Evolutionary conservation across 345 rosid species (phyloP).

Genomic region (Brassica incana): DNA sequence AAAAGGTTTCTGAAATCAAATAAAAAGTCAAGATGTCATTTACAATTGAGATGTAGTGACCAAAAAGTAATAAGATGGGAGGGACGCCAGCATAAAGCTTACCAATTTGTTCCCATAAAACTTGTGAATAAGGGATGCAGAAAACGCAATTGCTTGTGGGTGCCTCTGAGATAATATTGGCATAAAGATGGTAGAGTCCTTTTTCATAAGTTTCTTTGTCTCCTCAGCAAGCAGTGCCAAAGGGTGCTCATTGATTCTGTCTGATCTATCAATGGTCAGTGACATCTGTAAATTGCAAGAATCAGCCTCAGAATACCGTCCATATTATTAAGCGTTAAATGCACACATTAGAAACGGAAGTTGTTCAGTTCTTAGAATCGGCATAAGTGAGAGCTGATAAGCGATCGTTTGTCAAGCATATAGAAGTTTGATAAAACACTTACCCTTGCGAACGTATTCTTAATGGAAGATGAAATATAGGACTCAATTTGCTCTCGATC

Average conservation of each 20-base stretch:
- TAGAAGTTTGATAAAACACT: constrained; percentile 25
- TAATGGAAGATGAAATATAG: constrained; percentile 76
- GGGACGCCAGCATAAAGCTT: constrained; percentile 40
- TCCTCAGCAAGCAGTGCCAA: constrained; percentile 91
- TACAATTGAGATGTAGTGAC: constrained; percentile 16
- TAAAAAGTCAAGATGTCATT: constrained; percentile 31
- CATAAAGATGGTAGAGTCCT: constrained; percentile 66
- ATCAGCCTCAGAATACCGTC: constrained; percentile 23
- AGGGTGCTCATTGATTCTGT: constrained; percentile 63
- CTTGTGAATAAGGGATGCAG: constrained; percentile 88
- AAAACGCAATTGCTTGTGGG: constrained; percentile 68
- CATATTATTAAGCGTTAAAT: constrained; percentile 10
- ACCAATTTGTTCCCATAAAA: constrained; percentile 88
- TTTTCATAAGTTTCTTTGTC: constrained; percentile 69
- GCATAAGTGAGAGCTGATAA: constrained; percentile 8
- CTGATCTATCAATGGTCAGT: constrained; percentile 67
- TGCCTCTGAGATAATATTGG: constrained; percentile 84
- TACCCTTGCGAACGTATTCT: constrained; percentile 79
- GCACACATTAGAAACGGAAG: not conserved
- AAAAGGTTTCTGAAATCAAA: constrained; percentile 82
- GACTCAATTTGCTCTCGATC: constrained; percentile 88
- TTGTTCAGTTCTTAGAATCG: constrained; percentile 5
- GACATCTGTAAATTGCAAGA: constrained; percentile 54
- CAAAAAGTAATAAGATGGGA: constrained; percentile 23
- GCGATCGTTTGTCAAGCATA: constrained; percentile 9